Evolutionary conservation across 805 yeast genomes (phyloP), one percentile per base, ranked within the genome.

Genomic region (Phaffomyces antillensis): DNA sequence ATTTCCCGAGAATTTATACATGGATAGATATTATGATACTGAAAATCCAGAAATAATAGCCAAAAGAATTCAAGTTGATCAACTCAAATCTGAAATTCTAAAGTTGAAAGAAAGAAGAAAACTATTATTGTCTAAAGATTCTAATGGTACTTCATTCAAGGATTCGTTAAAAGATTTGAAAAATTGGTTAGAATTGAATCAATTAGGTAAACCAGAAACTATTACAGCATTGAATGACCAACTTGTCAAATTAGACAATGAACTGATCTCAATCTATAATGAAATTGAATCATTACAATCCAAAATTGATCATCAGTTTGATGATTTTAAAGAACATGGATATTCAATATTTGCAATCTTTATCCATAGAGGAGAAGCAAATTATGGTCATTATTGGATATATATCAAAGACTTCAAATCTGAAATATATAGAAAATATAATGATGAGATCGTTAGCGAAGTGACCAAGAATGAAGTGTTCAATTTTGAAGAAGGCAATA

Each of bases 381-480:
- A 88, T 42, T 91, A 86, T 59, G 99, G 99, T 3, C 99, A 93
- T 64, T 93, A 93, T 63, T 93, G 98, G 97, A 77, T 91, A 16
- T 93, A 91, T 60, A 90, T 93, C 50, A 79, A 77, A 47, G 98
- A 93, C 63, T 77, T 80, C 3, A 73, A 73, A 50, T 71, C 73
- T 17, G 73, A 76, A 26, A 66, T 85, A 18, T 93, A 80, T 77
- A 72, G 96, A 49, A 90, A 88, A 67, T 93, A 93, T 63, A 93
- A 93, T 59, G 99, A 93, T 66, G 98, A 93, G 56, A 73, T 75
- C n/a, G 95, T 93, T n/a, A 79, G 88, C 3, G 95, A 83, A 51
- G 96, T 85, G 1, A 67, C 78, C 0, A 67, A 71, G 1, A 71
- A 69, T 20, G 88, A 84, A 58, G 86, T 86, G 4, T 76, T 82